Evolutionary conservation across 768 basidiomycete species (phyloP), one percentile per base, ranked within the genome.

Genomic region (Mycena maculata): DNA sequence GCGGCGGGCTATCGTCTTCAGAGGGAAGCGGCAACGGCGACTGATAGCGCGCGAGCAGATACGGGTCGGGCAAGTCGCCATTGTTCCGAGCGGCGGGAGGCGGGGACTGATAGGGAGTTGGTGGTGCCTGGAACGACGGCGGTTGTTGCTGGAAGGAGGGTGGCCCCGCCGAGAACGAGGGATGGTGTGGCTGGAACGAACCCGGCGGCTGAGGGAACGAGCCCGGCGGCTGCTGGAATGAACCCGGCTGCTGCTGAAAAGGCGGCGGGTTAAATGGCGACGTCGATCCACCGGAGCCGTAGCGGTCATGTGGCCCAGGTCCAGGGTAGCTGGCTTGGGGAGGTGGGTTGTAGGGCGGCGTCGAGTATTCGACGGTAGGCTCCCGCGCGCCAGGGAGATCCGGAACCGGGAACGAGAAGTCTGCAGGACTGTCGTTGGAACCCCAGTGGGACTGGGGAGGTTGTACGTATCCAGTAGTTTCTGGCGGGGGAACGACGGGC

Each of bases 21-120:
- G 81, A 77, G n/a, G 88, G 88, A 11, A 88, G 79, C 4, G 88
- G 87, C 18, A 89, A 76, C 18, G 89, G 87, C 0, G 83, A 78
- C 48, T 83, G 81, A 74, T 90, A 90, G 22, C 88, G 84, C 23
- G 75, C 76, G 39, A 78, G 73, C 11, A 84, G 76, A 69, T 85
- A 81, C 28, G 84, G 82, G 69, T 85, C 85, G 2, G 80, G 81
- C 9, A 81, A 60, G 28, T 78, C 76, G 28, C 60, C 68, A 7
- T 61, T 55, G 31, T 67, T 45, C 16, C 74, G 71, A 2, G 74
- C 70, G 28, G 75, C 73, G 25, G 71, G 76, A 71, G 27, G 68
- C 11, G n/a, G 68, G 61, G 61, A 66, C 31, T 67, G 65, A 59
- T 18, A 50, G 0, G 55, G 41, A 53, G 72, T 20, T 11, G 41